phyloP scores from a whole-genome alignment of 1,284 basidiomycete genomes.

The Rhizoctonia solani region DNA sequence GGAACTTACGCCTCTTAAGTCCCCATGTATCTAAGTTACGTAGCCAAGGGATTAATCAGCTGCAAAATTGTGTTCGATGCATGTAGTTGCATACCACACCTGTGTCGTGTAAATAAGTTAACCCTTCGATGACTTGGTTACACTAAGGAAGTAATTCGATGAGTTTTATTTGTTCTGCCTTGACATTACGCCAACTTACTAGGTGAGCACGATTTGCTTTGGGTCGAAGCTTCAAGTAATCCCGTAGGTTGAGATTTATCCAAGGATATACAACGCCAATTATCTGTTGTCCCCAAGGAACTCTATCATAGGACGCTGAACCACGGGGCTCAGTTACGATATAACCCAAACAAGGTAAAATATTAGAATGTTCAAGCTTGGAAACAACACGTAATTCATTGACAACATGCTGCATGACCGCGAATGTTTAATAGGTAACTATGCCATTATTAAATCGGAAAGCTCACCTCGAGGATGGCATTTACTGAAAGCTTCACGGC shows the following conservation, averaged over 20 bases:
- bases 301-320: no score
- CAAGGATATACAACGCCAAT: constrained; percentile 26
- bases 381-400: constrained; percentile 13
- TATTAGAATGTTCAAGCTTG: constrained; percentile 3
- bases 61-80: background rate
- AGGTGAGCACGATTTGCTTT: constrained; percentile 4
- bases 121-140: background rate
- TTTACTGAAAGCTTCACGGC: background rate
- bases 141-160: background rate
- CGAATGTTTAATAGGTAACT: background rate
- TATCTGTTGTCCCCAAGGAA: background rate
- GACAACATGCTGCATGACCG: background rate
- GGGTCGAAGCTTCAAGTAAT: background rate
- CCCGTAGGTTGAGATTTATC: constrained; percentile 2
- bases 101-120: constrained; percentile 6
- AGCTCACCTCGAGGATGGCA: constrained; percentile 4
- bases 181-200: background rate
- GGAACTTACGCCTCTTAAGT: constrained; percentile 11
- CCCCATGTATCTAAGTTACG: constrained; percentile 17
- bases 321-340: background rate
- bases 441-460: background rate
- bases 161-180: background rate
- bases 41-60: background rate
- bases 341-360: constrained; percentile 9
- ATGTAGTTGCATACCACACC: background rate